phyloP scores from a whole-genome alignment of 192 early-diverging fungal species.

The Pilobolus umbonatus region DNA sequence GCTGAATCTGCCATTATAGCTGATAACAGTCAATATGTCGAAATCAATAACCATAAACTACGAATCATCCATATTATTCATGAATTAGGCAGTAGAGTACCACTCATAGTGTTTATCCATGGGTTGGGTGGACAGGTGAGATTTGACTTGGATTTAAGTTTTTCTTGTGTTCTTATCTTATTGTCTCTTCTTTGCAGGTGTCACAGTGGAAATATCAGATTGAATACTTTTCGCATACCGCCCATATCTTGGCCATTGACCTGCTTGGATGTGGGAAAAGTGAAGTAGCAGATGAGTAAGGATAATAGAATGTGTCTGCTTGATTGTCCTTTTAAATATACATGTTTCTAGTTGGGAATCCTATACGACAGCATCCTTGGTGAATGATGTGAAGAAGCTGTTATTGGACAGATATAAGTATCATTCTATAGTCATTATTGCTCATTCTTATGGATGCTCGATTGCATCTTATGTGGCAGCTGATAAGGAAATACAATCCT shows the following conservation, averaged over 20 bases:
- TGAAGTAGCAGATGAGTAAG: constrained; percentile 45
- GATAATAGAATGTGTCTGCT: not conserved
- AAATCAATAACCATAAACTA: constrained; percentile 40
- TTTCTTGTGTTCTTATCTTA: constrained; percentile 11
- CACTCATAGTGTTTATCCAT: constrained; percentile 53
- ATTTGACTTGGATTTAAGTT: not conserved
- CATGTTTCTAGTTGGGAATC: constrained; percentile 33
- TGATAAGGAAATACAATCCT: constrained; percentile 14
- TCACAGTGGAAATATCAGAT: constrained; percentile 54
- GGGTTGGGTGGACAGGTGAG: constrained; percentile 56
- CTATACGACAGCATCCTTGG: constrained; percentile 44
- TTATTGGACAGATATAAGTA: constrained; percentile 41
- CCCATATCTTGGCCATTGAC: constrained; percentile 51
- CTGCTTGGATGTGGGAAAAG: constrained; percentile 53
- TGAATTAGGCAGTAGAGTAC: constrained; percentile 47
- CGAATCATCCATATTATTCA: constrained; percentile 53
- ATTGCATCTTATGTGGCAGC: constrained; percentile 41
- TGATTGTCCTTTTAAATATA: not conserved
- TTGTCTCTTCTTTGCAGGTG: constrained; percentile 34
- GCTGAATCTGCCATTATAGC: constrained; percentile 30
- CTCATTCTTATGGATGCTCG: constrained; percentile 53
- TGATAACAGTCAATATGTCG: constrained; percentile 42
- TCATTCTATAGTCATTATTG: constrained; percentile 44
- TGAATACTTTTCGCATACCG: constrained; percentile 45
- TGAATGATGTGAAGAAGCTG: constrained; percentile 39